phyloP scores from a whole-genome alignment of 805 yeast genomes.

The Saccharomycopsis microspora region DNA sequence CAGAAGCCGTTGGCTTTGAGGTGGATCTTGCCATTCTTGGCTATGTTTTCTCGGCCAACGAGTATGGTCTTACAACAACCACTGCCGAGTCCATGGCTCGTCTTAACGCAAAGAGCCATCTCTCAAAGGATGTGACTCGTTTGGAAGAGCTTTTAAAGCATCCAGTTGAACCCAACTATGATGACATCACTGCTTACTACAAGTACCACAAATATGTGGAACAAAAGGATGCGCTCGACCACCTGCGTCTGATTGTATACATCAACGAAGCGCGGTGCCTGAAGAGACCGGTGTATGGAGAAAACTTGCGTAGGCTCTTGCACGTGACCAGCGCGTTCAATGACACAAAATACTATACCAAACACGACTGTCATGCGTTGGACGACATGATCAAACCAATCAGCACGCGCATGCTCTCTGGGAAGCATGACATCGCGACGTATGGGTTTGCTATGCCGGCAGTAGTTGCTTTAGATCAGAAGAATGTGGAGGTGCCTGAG shows the following conservation, averaged over 20 bases:
- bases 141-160: slow-evolving; percentile 29
- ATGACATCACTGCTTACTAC: slow-evolving; percentile 47
- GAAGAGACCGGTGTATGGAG: slow-evolving; percentile 58
- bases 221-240: slow-evolving; percentile 39
- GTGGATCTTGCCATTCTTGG: slow-evolving; percentile 51
- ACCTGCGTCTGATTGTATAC: slow-evolving; percentile 45
- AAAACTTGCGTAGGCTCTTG: slow-evolving; percentile 37
- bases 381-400: slow-evolving; percentile 30
- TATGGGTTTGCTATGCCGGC: slow-evolving; percentile 83
- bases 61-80: slow-evolving; percentile 31
- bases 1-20: slow-evolving; percentile 24
- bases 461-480: slow-evolving; percentile 67
- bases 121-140: slow-evolving; percentile 32
- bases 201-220: slow-evolving; percentile 41
- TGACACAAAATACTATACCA: slow-evolving; percentile 4
- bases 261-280: slow-evolving; percentile 57
- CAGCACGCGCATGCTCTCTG: slow-evolving; percentile 26
- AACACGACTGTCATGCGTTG: slow-evolving; percentile 18
- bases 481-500: slow-evolving; percentile 36
- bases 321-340: slow-evolving; percentile 24
- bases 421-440: slow-evolving; percentile 49
- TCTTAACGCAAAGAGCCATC: slow-evolving; percentile 35
- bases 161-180: slow-evolving; percentile 22
- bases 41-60: slow-evolving; percentile 40
- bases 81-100: slow-evolving; percentile 32